phyloP scores from a whole-genome alignment of 2,329 filamentous ascomycete genomes.

The Neopestalotiopsis rosae region DNA sequence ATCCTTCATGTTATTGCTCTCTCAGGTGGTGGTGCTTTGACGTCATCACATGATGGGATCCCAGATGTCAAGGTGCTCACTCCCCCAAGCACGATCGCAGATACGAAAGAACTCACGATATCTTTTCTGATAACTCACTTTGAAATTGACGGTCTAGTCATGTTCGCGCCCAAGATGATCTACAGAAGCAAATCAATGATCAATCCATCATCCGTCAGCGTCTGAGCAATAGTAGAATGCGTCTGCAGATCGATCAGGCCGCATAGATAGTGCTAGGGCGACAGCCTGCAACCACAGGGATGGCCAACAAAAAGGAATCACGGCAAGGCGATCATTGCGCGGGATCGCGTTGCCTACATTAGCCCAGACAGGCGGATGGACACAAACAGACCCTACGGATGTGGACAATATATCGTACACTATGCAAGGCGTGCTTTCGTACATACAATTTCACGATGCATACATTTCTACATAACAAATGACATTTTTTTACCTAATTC shows the following conservation, averaged over 20 bases:
- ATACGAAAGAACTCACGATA: background rate
- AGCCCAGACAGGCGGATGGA: background rate
- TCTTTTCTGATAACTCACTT: background rate
- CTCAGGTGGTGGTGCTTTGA: background rate
- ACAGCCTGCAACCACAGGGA: constrained; percentile 17
- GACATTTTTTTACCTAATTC: no score
- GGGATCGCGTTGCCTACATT: background rate
- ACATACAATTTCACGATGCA: no score
- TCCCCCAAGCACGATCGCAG: background rate
- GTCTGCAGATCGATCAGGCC: background rate
- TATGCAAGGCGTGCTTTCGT: background rate
- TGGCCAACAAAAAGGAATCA: constrained; percentile 22
- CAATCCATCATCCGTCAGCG: background rate
- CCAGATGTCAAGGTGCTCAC: background rate
- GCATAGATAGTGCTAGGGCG: constrained; percentile 6
- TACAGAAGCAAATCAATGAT: background rate
- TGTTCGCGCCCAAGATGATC: background rate
- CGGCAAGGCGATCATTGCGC: constrained; percentile 25
- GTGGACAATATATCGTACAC: background rate
- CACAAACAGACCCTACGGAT: background rate
- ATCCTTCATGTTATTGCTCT: background rate
- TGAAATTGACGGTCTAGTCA: background rate
- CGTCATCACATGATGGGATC: background rate
- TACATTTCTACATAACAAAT: no score
- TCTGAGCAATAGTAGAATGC: background rate